These are phyloP conservation scores for Dactylonectria macrodidyma DNA, from an alignment of 2,329 filamentous ascomycete species.

Conservation along the genomic window DNA sequence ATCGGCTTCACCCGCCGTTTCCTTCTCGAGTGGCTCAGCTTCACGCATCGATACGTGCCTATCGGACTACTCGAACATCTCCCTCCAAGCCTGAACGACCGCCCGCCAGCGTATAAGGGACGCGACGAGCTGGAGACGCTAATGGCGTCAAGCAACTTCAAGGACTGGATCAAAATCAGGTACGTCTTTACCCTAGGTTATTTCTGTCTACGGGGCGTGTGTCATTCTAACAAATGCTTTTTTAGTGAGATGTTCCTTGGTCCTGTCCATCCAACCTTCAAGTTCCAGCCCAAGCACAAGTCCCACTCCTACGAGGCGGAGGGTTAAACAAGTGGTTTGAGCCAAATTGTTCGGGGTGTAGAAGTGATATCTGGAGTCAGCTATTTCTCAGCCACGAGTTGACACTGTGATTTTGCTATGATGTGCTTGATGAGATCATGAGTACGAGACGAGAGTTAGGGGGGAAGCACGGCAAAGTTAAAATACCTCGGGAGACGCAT, in stretches of 20 bases:
- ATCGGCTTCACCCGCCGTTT: conserved; percentile 93
- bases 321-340: conserved; percentile 63
- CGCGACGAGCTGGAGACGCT: conserved; percentile 95
- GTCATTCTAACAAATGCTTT: conserved; percentile 35
- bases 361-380: background rate
- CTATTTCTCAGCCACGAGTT: conserved; percentile 14
- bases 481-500: background rate
- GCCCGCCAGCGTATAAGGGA: conserved; percentile 86
- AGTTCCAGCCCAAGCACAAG: conserved; percentile 98
- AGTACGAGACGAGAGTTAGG: conserved; percentile 5
- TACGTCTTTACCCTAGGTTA: conserved; percentile 61
- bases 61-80: conserved; percentile 90
- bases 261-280: conserved; percentile 89
- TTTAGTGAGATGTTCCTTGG: conserved; percentile 96
- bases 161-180: conserved; percentile 99
- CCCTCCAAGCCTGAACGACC: conserved; percentile 89
- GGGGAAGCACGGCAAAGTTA: background rate
- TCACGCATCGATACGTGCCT: conserved; percentile 92
- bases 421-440: conserved; percentile 8
- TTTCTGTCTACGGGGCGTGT: background rate
- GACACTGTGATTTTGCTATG: conserved; percentile 11
- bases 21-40: conserved; percentile 95
- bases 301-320: conserved; percentile 90
- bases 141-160: conserved; percentile 90
- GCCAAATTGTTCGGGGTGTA: background rate